Base-by-base conservation (phyloP, 2,329 filamentous ascomycete genomes). In the Trichoderma guizhouense region DNA sequence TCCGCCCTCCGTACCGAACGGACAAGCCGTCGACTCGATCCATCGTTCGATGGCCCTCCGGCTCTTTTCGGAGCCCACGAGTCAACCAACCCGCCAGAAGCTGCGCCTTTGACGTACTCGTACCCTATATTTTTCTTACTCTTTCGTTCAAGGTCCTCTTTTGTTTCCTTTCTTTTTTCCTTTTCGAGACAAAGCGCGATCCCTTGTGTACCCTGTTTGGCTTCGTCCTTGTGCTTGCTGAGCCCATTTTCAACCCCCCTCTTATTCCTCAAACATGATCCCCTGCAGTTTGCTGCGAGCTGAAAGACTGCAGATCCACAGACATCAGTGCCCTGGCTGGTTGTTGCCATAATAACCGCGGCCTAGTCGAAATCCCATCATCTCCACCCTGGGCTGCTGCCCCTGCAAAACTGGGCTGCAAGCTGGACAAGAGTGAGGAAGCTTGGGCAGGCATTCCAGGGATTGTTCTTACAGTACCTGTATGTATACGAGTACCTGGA, bases 241-340 rank as follows among this genome's bases (percentile, higher is more conserved):
- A 30, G 57, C 39, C 66, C 24, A 43, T 43, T 34, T 69, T 7
- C 21, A 3, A 3, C 1, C n/a, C 11, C 47, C 21, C 47, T 53
- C 47, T 53, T 53, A 53, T 24, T 53, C 12, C 32, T 30, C 24
- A 9, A 43, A 58, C 47, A 21, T 32, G 24, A 39, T 47, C 58
- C 32, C 65, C 55, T 61, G 55, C 28, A 64, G 62, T 32, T 51
- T 43, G 36, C 36, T 21, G 26, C 57, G 66, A 69, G 66, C 66
- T 69, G 66, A 69, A 69, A 69, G 57, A 34, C 28, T 69, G 39
- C 66, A 36, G 66, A 69, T 62, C 66, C 66, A 69, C 66, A 51
- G 7, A n/a, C 21, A 57, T 51, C 53, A 61, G 39, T 61, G 66
- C 57, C 66, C 66, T 69, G 66, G 66, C 66, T 69, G 66, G 55